Evolutionary conservation across 225 moss, liverwort and hornwort genomes (phyloP).

Genomic region (Ulota crispa): DNA sequence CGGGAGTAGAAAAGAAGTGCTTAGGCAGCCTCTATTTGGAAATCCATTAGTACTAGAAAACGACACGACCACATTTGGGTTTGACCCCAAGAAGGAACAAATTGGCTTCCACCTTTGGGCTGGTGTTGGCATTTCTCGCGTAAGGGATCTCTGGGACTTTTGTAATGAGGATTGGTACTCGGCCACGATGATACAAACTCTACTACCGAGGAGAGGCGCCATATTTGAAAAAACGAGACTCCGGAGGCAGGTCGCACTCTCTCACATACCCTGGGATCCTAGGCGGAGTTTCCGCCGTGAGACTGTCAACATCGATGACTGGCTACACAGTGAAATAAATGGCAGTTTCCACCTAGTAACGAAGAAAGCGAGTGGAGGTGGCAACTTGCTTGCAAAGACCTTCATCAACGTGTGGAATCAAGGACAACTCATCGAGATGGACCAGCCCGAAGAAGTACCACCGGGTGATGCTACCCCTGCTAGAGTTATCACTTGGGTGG

Average conservation of each 20-base stretch:
- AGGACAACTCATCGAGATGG: too few relatives aligned
- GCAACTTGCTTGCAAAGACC: too few relatives aligned
- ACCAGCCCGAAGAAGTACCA: too few relatives aligned
- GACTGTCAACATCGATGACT: background rate
- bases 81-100: background rate
- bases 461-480: too few relatives aligned
- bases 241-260: background rate
- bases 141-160: background rate
- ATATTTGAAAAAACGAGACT: background rate
- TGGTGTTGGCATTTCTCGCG: background rate
- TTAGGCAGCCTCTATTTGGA: background rate
- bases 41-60: background rate
- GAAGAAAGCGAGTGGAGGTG: too few relatives aligned
- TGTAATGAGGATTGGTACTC: background rate
- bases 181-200: fast-evolving
- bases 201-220: background rate
- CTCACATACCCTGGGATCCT: background rate
- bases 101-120: background rate
- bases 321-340: background rate
- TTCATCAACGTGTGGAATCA: too few relatives aligned
- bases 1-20: background rate
- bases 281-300: background rate
- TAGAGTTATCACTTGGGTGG: too few relatives aligned
- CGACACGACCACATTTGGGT: background rate
- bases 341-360: too few relatives aligned